phyloP scores from a whole-genome alignment of 1,284 basidiomycete genomes.

The Trametes pubescens region DNA sequence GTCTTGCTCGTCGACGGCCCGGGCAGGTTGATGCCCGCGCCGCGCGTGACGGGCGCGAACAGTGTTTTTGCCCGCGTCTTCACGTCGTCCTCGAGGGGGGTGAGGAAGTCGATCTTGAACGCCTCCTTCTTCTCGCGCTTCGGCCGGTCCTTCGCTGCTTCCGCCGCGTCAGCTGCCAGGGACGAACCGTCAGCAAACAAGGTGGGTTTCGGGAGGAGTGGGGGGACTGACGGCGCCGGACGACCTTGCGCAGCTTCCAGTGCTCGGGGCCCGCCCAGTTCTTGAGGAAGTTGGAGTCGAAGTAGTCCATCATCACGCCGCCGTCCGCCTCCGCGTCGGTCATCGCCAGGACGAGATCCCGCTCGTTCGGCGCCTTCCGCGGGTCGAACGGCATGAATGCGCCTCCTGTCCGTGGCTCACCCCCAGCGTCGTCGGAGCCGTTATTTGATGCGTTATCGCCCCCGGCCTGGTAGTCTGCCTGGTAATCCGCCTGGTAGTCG shows the following conservation, averaged over 20 bases:
- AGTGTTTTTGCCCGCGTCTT: conserved; percentile 83
- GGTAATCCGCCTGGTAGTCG: conserved; percentile 51
- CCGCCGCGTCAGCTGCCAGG: conserved; percentile 56
- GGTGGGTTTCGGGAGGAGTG: too few species aligned
- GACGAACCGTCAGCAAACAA: background rate
- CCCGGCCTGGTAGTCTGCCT: conserved; percentile 50
- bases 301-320: conserved; percentile 88
- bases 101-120: conserved; percentile 89
- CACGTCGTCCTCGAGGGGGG: conserved; percentile 65
- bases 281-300: conserved; percentile 89
- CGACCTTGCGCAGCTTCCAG: conserved; percentile 89
- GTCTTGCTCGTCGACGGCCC: conserved; percentile 55
- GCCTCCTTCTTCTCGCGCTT: conserved; percentile 84
- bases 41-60: conserved; percentile 79
- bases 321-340: conserved; percentile 69
- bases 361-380: conserved; percentile 70
- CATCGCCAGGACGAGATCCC: conserved; percentile 88
- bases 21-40: conserved; percentile 73
- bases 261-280: conserved; percentile 99
- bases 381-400: conserved; percentile 83
- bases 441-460: conserved; percentile 54
- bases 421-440: conserved; percentile 38
- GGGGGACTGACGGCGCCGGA: conserved; percentile 70
- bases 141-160: conserved; percentile 59
- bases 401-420: conserved; percentile 51